phyloP scores from a whole-genome alignment of 2,329 filamentous ascomycete genomes.

The Aureobasidium lini region DNA sequence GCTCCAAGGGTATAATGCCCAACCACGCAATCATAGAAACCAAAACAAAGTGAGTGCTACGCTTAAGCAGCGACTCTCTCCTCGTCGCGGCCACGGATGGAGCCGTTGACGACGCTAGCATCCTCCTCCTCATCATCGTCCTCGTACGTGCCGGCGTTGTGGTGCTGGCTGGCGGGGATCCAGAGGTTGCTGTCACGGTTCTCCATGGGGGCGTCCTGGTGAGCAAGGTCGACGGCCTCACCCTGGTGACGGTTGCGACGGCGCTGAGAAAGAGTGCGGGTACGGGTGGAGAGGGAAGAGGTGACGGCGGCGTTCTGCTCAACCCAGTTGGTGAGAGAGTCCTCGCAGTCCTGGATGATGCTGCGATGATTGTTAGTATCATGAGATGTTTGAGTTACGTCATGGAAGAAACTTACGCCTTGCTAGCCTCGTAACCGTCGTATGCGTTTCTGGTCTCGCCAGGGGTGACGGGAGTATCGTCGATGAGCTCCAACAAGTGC shows the following conservation, averaged over 20 bases:
- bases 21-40: slow-evolving; percentile 3
- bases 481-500: slow-evolving; percentile 92
- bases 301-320: slow-evolving; percentile 80
- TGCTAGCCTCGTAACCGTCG: slow-evolving; percentile 96
- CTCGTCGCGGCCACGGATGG: slow-evolving; percentile 41
- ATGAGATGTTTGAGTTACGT: background rate
- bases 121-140: slow-evolving; percentile 61
- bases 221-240: slow-evolving; percentile 73
- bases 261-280: slow-evolving; percentile 80
- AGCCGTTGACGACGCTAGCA: slow-evolving; percentile 32
- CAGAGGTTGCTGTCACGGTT: slow-evolving; percentile 65
- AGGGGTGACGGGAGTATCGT: slow-evolving; percentile 93
- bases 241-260: slow-evolving; percentile 55
- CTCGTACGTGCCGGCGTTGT: slow-evolving; percentile 50
- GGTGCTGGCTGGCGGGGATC: slow-evolving; percentile 67
- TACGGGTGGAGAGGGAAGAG: slow-evolving; percentile 77
- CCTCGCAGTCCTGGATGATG: slow-evolving; percentile 98
- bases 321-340: slow-evolving; percentile 96
- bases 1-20: slow-evolving; percentile 11
- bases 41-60: background rate
- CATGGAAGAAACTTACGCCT: slow-evolving; percentile 49
- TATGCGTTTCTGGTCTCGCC: slow-evolving; percentile 94
- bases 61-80: slow-evolving; percentile 11
- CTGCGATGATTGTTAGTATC: slow-evolving; percentile 32
- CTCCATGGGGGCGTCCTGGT: slow-evolving; percentile 73